Base-by-base conservation (phyloP, 805 yeast species). In the Wickerhamiella azyma region DNA sequence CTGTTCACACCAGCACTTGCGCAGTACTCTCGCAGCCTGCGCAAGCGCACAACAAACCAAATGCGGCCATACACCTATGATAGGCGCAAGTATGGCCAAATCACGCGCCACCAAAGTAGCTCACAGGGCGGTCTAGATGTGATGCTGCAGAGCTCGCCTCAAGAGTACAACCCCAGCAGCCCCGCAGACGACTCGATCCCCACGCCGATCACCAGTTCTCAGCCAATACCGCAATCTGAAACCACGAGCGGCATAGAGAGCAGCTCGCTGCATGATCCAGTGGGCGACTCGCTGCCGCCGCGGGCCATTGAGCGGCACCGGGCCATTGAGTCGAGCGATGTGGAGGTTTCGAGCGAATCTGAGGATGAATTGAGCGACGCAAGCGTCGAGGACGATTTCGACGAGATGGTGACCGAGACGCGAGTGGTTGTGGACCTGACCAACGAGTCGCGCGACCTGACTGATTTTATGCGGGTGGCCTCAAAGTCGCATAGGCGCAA, bases 401-500 rank as follows among this genome's bases (percentile, higher is more conserved):
- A 16, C 11, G 26, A 26, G 8, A 5, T 39, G 11, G 41, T 29
- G 21, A 7, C 14, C 24, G 6, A 19, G 29, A 39, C 33, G 35
- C 33, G 13, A 26, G n/a, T 30, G 11, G 33, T 30, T 14, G 29
- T 11, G 13, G 33, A 30, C 33, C 3, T 30, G 14, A 13, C 33
- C 5, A 10, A 13, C 9, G 33, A 30, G 16, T 13, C 14, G 33
- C 33, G n/a, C 8, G 9, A 30, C 16, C 33, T 13, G 2, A 24
- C 44, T 3, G 44, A 41, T 21, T 41, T 41, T 14, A 24, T 41
- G 44, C 30, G 44, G 9, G 18, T 33, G 8, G 44, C 44, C 9
- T 33, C 16, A 3, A 10, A 30, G 16, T 30, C 33, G 16, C n/a
- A 11, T 8, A 30, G n/a, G 33, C 33, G 33, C 33, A 30, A 30